Percentiles rank a stretch among this genome's conserved stretches.
These are phyloP conservation scores for Sphaerulina musiva DNA, from an alignment of 2,329 filamentous ascomycete genomes.

Conservation along the genomic window DNA sequence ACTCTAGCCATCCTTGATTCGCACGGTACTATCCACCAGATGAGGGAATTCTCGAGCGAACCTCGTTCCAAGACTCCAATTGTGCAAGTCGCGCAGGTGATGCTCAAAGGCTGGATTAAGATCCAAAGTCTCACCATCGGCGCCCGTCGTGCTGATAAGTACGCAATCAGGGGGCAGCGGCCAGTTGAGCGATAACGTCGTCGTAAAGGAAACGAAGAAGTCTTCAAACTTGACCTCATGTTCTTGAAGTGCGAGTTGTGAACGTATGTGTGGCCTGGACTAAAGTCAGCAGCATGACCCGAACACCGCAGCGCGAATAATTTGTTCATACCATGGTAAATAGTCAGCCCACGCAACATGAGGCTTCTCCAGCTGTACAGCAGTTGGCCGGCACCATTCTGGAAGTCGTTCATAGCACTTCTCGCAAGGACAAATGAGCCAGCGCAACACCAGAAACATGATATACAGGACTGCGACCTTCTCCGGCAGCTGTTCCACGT, in stretches of 20 bases:
- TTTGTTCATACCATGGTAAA: constrained; percentile 55
- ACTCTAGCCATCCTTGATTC: constrained; percentile 22
- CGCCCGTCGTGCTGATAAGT: constrained; percentile 39
- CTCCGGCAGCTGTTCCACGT: constrained; percentile 70
- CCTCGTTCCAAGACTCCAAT: constrained; percentile 69
- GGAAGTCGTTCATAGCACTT: constrained; percentile 76
- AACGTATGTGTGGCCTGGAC: constrained; percentile 62
- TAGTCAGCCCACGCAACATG: constrained; percentile 82
- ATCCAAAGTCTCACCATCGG: constrained; percentile 51
- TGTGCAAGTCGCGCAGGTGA: constrained; percentile 66
- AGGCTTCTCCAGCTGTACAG: constrained; percentile 57
- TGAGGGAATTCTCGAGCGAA: constrained; percentile 30
- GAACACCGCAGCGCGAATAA: neutral
- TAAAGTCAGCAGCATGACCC: neutral
- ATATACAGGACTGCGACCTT: constrained; percentile 73
- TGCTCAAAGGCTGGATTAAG: constrained; percentile 84
- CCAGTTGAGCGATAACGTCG: constrained; percentile 73
- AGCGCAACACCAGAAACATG: constrained; percentile 79
- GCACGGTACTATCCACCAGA: constrained; percentile 27
- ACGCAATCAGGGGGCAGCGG: constrained; percentile 69
- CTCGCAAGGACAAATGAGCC: constrained; percentile 71
- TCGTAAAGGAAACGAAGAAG: constrained; percentile 78
- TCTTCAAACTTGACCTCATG: constrained; percentile 55
- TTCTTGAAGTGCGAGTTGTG: constrained; percentile 49
- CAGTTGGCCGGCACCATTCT: constrained; percentile 61